Evolutionary conservation across 2,329 filamentous ascomycete species (phyloP).

Genomic region (Scytalidium lignicola): DNA sequence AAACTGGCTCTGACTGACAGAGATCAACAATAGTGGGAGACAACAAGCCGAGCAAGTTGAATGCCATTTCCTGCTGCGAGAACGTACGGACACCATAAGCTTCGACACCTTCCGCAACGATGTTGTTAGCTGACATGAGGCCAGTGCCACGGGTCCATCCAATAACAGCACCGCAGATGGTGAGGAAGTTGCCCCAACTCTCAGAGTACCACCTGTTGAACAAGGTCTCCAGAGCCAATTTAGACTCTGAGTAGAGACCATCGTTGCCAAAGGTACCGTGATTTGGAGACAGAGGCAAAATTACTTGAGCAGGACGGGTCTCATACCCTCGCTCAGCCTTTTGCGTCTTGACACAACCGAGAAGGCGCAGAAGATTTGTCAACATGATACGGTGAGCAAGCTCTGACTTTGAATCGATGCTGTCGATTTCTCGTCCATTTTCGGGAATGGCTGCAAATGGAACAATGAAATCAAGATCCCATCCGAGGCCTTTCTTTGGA

Average conservation of each 20-base stretch:
- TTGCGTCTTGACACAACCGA: slow-evolving; percentile 85
- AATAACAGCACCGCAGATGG: slow-evolving; percentile 96
- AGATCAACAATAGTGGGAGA: slow-evolving; percentile 88
- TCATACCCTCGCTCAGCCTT: slow-evolving; percentile 86
- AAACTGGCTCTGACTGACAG: slow-evolving; percentile 92
- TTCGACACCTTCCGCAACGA: slow-evolving; percentile 95
- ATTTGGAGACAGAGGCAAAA: slow-evolving; percentile 92
- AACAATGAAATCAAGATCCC: slow-evolving; percentile 94
- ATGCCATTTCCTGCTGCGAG: slow-evolving; percentile 99
- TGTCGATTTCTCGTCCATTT: slow-evolving; percentile 95
- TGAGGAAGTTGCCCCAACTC: slow-evolving; percentile 95
- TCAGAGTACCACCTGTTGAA: slow-evolving; percentile 99
- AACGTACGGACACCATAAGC: slow-evolving; percentile 96
- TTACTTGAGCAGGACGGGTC: slow-evolving; percentile 93
- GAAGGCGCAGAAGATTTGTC: slow-evolving; percentile 88
- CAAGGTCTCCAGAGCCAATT: slow-evolving; percentile 91
- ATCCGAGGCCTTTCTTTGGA: slow-evolving; percentile 89
- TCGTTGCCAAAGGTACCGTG: slow-evolving; percentile 98
- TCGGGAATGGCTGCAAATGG: slow-evolving; percentile 97
- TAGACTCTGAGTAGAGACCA: slow-evolving; percentile 96
- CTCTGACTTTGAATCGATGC: slow-evolving; percentile 95
- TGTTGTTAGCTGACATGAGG: slow-evolving; percentile 96
- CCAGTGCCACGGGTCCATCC: slow-evolving; percentile 98
- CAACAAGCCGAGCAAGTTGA: slow-evolving; percentile 96
- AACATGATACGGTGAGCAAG: slow-evolving; percentile 98